Evolutionary conservation across 2,329 filamentous ascomycete genomes (phyloP), one percentile per base, ranked within the genome.

Genomic region (Pestalotiopsis sp.): DNA sequence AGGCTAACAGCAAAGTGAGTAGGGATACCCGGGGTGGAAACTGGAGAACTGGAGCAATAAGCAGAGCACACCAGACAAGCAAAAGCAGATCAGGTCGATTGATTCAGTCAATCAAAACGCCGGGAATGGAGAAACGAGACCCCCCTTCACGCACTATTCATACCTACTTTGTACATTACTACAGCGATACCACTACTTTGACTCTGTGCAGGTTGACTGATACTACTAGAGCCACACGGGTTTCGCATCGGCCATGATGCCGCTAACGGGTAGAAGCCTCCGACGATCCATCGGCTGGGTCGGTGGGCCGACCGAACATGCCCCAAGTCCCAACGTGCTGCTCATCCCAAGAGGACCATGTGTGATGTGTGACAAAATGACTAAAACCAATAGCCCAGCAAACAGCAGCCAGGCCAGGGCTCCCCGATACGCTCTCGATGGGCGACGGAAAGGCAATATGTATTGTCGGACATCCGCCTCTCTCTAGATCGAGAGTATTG

Each of bases 381-480:
- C 63, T 66, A 66, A 66, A 66, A 66, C n/a, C 23, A 56, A 36
- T 36, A 9, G 31, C 31, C 31, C 31, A 25, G 41, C 27, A 23
- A 23, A 58, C 14, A 56, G 39, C 12, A 23, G 3, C 31, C 31
- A 36, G 36, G 20, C 25, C 52, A 45, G 20, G 45, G 63, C 52
- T 45, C 41, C 45, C 45, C 41, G 41, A 57, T 56, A 27, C 52
- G 63, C 49, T 12, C 12, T 17, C 11, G 12, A 36, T 9, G 17
- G 41, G 41, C 20, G 45, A 36, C 63, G 27, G 41, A 36, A 36
- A 31, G 49, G 49, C 36, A 36, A 57, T 60, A 60, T 60, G 31
- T 45, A 67, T 41, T 31, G 66, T 63, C 66, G 57, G 66, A 61
- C 66, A 61, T 67, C 66, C 57, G 59, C 45, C 66, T 52, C 31